phyloP scores from a whole-genome alignment of 2,329 filamentous ascomycete genomes.

The Diplodia corticola region DNA sequence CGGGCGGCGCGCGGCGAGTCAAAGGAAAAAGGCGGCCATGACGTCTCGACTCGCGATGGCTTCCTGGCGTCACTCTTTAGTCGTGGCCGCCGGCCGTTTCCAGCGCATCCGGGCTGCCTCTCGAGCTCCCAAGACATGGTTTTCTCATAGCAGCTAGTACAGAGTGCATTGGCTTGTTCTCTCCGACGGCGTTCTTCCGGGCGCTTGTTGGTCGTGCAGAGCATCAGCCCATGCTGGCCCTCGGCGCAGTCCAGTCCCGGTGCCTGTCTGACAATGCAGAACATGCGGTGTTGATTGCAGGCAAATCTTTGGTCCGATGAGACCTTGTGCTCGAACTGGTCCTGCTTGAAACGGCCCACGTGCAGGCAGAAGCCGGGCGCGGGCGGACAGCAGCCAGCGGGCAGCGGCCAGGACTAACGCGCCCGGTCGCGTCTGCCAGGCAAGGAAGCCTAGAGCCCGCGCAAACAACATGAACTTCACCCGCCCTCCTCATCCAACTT shows the following conservation, averaged over 20 bases:
- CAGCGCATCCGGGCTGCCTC: not conserved
- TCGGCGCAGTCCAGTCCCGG: not conserved
- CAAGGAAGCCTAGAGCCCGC: conserved; percentile 11
- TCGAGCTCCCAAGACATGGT: not conserved
- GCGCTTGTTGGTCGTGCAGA: not conserved
- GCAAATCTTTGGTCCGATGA: not conserved
- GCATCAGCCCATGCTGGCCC: not conserved
- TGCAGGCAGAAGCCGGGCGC: not conserved
- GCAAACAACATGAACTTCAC: conserved; percentile 11
- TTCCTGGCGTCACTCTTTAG: not conserved
- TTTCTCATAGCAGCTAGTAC: not conserved
- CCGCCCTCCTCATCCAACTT: not conserved
- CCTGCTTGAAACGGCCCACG: not conserved
- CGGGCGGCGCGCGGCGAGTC: not conserved
- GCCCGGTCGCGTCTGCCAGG: conserved; percentile 1
- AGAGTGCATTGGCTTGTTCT: not conserved
- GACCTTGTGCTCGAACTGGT: not conserved
- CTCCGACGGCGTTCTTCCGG: not conserved
- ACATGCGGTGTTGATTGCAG: not conserved
- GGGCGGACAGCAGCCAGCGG: not conserved
- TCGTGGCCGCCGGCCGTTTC: not conserved
- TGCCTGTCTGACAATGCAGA: not conserved
- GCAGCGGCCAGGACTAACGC: conserved; percentile 10
- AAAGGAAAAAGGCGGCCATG: conserved; percentile 13
- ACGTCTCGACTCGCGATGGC: conserved; percentile 11